A percentile compares a stretch with the other conserved stretches of the same genome.
These are phyloP conservation scores for Cryptococcus hybrid DNA, from an alignment of 1,284 basidiomycete species.

Conservation along the genomic window DNA sequence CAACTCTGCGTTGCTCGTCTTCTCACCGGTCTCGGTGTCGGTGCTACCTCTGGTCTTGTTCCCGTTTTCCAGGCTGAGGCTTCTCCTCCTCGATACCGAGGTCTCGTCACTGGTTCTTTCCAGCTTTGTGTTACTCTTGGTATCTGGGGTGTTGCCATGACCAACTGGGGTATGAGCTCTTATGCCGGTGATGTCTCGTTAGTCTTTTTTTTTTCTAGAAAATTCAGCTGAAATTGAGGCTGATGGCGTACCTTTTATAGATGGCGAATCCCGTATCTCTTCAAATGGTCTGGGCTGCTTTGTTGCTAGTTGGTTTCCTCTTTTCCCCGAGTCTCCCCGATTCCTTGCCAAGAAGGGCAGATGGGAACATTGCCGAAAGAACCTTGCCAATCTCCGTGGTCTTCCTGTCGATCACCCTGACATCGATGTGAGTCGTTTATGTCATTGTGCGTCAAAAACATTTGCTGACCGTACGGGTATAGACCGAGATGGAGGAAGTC, in stretches of 20 bases:
- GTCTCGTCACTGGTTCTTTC: constrained; percentile 47
- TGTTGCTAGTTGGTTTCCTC: constrained; percentile 49
- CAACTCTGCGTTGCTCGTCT: constrained; percentile 50
- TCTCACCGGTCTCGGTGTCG: constrained; percentile 49
- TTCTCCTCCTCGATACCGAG: constrained; percentile 34
- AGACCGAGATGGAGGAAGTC: constrained; percentile 48
- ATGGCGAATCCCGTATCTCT: constrained; percentile 34
- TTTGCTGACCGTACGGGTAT: not conserved
- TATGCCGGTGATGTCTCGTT: constrained; percentile 33
- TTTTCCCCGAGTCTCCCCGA: constrained; percentile 51
- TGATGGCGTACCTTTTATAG: constrained; percentile 8
- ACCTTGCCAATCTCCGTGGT: constrained; percentile 50
- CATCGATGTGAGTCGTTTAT: constrained; percentile 26
- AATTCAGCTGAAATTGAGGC: not conserved
- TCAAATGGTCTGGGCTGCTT: constrained; percentile 37
- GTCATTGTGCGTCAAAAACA: not conserved
- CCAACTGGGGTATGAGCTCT: constrained; percentile 48
- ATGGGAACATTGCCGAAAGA: constrained; percentile 46
- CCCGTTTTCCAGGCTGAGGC: constrained; percentile 53
- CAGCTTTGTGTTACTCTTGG: constrained; percentile 52
- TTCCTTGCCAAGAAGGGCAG: constrained; percentile 50
- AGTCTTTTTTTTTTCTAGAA: not conserved
- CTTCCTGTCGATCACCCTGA: constrained; percentile 42
- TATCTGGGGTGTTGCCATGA: constrained; percentile 51
- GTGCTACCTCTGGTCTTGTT: constrained; percentile 49